A percentile compares a stretch with the other conserved stretches of the same genome.
phyloP scores from a whole-genome alignment of 2,329 filamentous ascomycete genomes.

The Penicillium fuscoglaucum region DNA sequence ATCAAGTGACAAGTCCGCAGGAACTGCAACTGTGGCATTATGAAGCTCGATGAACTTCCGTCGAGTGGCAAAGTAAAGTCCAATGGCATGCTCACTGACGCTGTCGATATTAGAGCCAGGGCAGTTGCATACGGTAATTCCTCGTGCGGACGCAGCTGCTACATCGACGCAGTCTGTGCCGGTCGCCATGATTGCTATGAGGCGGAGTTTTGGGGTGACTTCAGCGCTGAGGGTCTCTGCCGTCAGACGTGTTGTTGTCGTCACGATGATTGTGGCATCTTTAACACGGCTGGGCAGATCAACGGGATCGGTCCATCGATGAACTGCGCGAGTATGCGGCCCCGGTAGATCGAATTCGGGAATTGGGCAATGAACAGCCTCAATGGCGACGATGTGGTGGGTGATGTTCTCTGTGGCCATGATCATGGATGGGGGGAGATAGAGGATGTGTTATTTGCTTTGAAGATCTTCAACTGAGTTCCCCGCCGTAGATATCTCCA shows the following conservation, averaged over 20 bases:
- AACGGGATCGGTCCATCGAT: constrained; percentile 36
- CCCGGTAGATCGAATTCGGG: constrained; percentile 46
- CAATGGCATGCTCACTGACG: constrained; percentile 53
- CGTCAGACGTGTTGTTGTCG: constrained; percentile 34
- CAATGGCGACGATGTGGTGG: constrained; percentile 51
- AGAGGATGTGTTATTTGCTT: background rate
- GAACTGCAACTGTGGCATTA: constrained; percentile 28
- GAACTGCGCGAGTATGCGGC: constrained; percentile 37
- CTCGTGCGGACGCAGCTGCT: constrained; percentile 42
- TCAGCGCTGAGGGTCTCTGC: constrained; percentile 41
- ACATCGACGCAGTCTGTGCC: constrained; percentile 52
- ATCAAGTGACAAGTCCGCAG: background rate
- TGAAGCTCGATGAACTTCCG: constrained; percentile 44
- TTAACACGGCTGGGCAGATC: constrained; percentile 40
- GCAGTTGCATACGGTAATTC: constrained; percentile 49
- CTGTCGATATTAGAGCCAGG: constrained; percentile 50
- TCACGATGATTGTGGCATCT: constrained; percentile 51
- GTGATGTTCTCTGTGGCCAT: constrained; percentile 22
- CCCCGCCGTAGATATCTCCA: background rate
- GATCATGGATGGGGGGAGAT: background rate
- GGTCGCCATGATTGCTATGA: constrained; percentile 49
- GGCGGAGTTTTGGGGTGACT: constrained; percentile 45
- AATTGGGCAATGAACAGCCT: constrained; percentile 46
- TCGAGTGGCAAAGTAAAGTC: constrained; percentile 51
- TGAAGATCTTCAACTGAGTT: background rate